Evolutionary conservation across 2,329 filamentous ascomycete genomes (phyloP).

Genomic region (Nemania abortiva): DNA sequence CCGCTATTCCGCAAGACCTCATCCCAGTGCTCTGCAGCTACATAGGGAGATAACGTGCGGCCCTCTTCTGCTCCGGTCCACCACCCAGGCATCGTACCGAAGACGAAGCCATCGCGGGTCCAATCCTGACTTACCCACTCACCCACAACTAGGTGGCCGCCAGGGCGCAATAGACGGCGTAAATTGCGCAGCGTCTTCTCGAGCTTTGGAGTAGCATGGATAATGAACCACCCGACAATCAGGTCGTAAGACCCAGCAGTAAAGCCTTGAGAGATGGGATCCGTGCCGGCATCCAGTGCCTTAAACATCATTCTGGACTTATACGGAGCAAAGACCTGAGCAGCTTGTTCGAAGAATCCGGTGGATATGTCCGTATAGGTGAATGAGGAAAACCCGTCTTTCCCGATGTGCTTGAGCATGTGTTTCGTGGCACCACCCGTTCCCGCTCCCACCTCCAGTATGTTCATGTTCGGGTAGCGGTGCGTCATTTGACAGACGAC

Average conservation of each 20-base stretch:
- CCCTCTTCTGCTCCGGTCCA: conserved; percentile 24
- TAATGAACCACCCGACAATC: not conserved
- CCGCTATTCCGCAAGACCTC: conserved; percentile 42
- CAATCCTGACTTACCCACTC: conserved; percentile 21
- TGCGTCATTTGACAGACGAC: not conserved
- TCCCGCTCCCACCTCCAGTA: conserved; percentile 12
- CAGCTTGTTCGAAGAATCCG: not conserved
- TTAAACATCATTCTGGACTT: not conserved
- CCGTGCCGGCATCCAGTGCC: not conserved
- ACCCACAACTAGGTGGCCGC: not conserved
- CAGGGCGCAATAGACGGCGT: not conserved
- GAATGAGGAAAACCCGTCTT: not conserved
- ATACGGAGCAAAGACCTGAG: not conserved
- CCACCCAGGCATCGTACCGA: conserved; percentile 26
- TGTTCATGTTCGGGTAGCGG: conserved; percentile 10
- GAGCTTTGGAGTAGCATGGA: not conserved
- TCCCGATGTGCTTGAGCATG: not conserved
- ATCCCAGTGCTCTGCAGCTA: conserved; percentile 42
- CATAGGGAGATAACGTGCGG: conserved; percentile 18
- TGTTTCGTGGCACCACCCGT: conserved; percentile 13
- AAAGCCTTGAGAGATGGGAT: not conserved
- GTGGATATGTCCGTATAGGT: conserved; percentile 12
- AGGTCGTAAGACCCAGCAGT: not conserved
- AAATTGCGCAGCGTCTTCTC: not conserved
- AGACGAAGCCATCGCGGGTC: conserved; percentile 7